A percentile compares a stretch with the other conserved stretches of the same genome.
phyloP scores from a whole-genome alignment of 805 yeast genomes.

The Candida taoyuanica region DNA sequence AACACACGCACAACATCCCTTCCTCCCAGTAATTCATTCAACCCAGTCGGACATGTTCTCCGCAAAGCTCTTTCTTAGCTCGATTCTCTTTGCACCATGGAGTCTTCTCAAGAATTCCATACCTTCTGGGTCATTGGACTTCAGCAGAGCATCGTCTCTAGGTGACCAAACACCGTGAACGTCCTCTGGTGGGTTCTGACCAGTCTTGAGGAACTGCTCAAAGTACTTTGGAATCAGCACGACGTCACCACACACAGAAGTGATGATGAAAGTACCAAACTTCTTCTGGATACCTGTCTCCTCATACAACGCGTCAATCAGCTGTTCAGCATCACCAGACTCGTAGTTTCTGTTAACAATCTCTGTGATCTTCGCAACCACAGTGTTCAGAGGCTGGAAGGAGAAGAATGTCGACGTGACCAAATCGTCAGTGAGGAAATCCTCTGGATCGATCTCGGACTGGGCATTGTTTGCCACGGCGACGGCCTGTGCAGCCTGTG shows the following conservation, averaged over 20 bases:
- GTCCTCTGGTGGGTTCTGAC: slow-evolving; percentile 38
- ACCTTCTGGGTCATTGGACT: slow-evolving; percentile 31
- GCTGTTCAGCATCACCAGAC: slow-evolving; percentile 39
- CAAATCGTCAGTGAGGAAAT: slow-evolving; percentile 34
- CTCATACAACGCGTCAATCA: slow-evolving; percentile 35
- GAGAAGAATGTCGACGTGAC: slow-evolving; percentile 33
- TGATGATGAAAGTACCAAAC: slow-evolving; percentile 39
- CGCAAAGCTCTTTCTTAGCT: slow-evolving; percentile 36
- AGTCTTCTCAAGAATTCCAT: slow-evolving; percentile 30
- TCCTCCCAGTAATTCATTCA: slow-evolving; percentile 3
- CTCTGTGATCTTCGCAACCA: slow-evolving; percentile 34
- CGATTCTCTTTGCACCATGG: slow-evolving; percentile 39
- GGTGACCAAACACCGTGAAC: slow-evolving; percentile 44
- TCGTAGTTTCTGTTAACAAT: slow-evolving; percentile 38
- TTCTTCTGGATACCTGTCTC: slow-evolving; percentile 40
- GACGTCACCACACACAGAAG: slow-evolving; percentile 41
- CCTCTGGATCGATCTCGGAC: slow-evolving; percentile 16
- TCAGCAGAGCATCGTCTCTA: slow-evolving; percentile 37
- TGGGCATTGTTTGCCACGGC: slow-evolving; percentile 21
- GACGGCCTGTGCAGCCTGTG: slow-evolving; percentile 26
- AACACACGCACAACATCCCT: too few relatives aligned
- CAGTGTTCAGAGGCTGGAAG: slow-evolving; percentile 29
- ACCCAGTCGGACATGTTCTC: slow-evolving; percentile 24
- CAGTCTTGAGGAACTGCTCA: slow-evolving; percentile 35
- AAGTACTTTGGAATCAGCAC: slow-evolving; percentile 39